phyloP scores from a whole-genome alignment of 371 early-diverging fungal genomes.

The Saksenaea oblongispora region DNA sequence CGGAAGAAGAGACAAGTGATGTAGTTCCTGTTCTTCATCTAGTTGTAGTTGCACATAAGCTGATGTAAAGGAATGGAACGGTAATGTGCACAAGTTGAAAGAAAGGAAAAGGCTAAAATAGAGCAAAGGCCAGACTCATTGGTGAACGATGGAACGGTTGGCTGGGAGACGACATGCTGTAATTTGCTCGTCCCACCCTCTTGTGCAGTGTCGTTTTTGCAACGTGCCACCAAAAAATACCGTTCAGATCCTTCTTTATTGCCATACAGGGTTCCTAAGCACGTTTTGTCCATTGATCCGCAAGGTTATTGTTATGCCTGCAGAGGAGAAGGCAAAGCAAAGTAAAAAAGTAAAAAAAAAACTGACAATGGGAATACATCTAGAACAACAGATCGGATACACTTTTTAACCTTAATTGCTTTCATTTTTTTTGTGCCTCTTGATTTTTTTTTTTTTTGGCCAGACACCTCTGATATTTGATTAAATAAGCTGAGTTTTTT shows the following conservation, averaged over 20 bases:
- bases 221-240: constrained; percentile 9
- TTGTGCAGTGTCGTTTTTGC: constrained; percentile 13
- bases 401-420: neutral
- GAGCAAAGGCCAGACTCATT: constrained; percentile 11
- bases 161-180: constrained; percentile 6
- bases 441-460: neutral
- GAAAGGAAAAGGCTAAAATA: constrained; percentile 18
- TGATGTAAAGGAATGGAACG: constrained; percentile 13
- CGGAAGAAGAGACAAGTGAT: constrained; percentile 16
- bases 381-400: too few species aligned
- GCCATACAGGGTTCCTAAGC: constrained; percentile 17
- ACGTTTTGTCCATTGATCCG: constrained; percentile 13
- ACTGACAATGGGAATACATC: too few species aligned
- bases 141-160: constrained; percentile 1
- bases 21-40: constrained; percentile 24
- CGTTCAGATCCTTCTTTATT: constrained; percentile 7
- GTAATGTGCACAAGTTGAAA: constrained; percentile 7
- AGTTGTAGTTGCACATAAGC: constrained; percentile 16
- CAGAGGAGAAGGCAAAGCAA: too few species aligned
- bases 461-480: too few species aligned
- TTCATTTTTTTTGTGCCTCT: neutral
- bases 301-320: neutral
- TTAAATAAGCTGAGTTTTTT: neutral
- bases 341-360: too few species aligned
- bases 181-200: constrained; percentile 25